Evolutionary conservation across 2,329 filamentous ascomycete genomes (phyloP).

Genomic region (Phialophora chinensis): DNA sequence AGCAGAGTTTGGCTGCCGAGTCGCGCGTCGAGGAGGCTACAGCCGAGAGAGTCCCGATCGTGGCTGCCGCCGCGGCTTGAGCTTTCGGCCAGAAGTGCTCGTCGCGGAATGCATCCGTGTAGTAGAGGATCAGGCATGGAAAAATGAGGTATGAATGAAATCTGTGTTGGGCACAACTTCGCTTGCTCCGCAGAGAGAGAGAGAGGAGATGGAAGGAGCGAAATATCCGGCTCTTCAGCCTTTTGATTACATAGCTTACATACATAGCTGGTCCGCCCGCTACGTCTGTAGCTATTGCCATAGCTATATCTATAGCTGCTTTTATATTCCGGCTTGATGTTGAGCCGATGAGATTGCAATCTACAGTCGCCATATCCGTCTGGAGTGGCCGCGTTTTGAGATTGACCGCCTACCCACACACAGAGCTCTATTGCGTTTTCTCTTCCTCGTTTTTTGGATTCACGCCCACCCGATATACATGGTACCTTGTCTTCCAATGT

Average conservation of each 20-base stretch:
- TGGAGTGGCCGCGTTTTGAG: conserved; percentile 24
- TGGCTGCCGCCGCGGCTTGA: conserved; percentile 38
- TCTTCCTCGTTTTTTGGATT: not conserved
- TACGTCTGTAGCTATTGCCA: not conserved
- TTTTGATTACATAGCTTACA: not conserved
- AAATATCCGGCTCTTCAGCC: conserved; percentile 38
- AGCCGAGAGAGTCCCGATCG: conserved; percentile 28
- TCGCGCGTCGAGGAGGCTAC: conserved; percentile 26
- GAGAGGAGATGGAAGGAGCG: not conserved
- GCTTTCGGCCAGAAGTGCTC: conserved; percentile 32
- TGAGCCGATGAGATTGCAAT: not conserved
- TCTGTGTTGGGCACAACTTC: not conserved
- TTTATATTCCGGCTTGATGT: not conserved
- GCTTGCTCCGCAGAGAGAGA: not conserved
- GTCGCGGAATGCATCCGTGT: conserved; percentile 14
- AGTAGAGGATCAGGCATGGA: not conserved
- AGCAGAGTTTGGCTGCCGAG: conserved; percentile 23
- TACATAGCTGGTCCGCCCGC: not conserved
- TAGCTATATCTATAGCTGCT: conserved; percentile 1
- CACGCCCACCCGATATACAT: not conserved
- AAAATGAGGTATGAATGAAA: not conserved
- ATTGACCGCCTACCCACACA: not conserved
- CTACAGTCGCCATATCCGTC: conserved; percentile 20
- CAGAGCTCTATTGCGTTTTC: too few relatives aligned
- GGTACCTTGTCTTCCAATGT: not conserved